Percentiles rank a stretch among this genome's conserved stretches.
phyloP scores from a whole-genome alignment of 495 filamentous ascomycete species.

The Neurospora tetraspora region DNA sequence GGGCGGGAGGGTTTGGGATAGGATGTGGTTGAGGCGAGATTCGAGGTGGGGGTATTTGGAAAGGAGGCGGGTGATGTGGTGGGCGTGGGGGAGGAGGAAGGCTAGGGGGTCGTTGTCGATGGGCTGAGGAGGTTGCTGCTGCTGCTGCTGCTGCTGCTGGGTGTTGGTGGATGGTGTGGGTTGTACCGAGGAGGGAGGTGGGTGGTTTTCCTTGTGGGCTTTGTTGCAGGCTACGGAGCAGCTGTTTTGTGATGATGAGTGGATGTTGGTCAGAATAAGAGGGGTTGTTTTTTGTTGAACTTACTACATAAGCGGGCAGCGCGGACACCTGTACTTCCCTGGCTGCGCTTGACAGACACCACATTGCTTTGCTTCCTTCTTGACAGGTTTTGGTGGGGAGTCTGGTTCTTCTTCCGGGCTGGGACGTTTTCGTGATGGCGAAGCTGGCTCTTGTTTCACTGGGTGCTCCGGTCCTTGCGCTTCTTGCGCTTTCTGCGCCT shows the following conservation, averaged over 20 bases:
- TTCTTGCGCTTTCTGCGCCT: background rate
- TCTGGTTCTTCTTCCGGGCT: background rate
- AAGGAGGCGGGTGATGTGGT: slow-evolving; percentile 43
- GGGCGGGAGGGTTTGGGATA: slow-evolving; percentile 38
- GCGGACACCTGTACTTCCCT: slow-evolving; percentile 57
- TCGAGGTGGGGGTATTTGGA: slow-evolving; percentile 41
- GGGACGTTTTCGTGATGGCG: slow-evolving; percentile 1
- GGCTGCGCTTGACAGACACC: slow-evolving; percentile 47
- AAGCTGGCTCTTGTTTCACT: slow-evolving; percentile 1
- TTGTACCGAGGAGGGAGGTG: slow-evolving; percentile 3
- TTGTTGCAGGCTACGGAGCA: slow-evolving; percentile 62
- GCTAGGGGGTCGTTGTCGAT: slow-evolving; percentile 21
- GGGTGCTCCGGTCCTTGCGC: background rate
- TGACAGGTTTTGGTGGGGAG: slow-evolving; percentile 3
- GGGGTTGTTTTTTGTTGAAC: slow-evolving; percentile 1
- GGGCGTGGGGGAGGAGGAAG: slow-evolving; percentile 27
- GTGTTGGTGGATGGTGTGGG: slow-evolving; percentile 1
- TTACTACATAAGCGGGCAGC: slow-evolving; percentile 54
- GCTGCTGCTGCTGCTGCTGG: background rate
- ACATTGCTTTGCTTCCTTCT: slow-evolving; percentile 28
- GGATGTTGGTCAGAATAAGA: background rate
- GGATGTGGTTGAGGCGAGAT: slow-evolving; percentile 40
- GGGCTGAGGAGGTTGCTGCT: slow-evolving; percentile 5
- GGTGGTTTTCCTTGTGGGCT: slow-evolving; percentile 45
- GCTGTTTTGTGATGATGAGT: slow-evolving; percentile 27